phyloP scores from a whole-genome alignment of 164 flowering plant species.

The Buxus sempervirens region DNA sequence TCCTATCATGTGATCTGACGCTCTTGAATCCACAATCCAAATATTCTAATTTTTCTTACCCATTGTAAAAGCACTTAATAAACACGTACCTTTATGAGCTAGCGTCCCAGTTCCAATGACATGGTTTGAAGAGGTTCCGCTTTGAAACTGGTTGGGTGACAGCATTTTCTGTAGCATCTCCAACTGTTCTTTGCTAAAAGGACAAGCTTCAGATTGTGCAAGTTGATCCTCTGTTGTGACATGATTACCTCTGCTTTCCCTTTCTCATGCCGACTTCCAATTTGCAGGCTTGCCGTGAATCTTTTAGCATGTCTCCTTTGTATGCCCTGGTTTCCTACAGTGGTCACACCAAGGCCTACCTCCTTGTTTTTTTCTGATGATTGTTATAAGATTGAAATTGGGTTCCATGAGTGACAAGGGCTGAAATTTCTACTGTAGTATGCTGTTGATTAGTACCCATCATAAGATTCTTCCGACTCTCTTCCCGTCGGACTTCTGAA shows the following conservation, averaged over 20 bases:
- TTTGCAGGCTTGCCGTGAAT: conserved; percentile 3
- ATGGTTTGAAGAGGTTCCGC: too few species aligned
- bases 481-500: conserved; percentile 11
- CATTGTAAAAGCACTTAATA: background rate
- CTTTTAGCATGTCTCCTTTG: background rate
- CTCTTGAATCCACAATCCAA: conserved; percentile 19
- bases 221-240: too few species aligned
- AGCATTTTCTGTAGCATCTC: too few species aligned
- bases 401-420: background rate
- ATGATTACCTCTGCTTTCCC: too few species aligned
- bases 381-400: background rate
- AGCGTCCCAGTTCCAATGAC: too few species aligned
- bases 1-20: conserved; percentile 17
- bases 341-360: background rate
- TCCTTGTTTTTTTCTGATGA: background rate
- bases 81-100: background rate
- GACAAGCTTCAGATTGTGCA: too few species aligned
- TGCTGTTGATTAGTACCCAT: background rate
- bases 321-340: too few species aligned
- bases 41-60: background rate
- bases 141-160: too few species aligned
- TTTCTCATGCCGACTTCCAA: conserved; percentile 6
- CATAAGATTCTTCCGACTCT: too few species aligned
- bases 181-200: too few species aligned
- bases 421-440: conserved; percentile 2